Evolutionary conservation across 495 filamentous ascomycete species (phyloP), one percentile per base, ranked within the genome.

Genomic region (Friedmanniomyces endolithicus): DNA sequence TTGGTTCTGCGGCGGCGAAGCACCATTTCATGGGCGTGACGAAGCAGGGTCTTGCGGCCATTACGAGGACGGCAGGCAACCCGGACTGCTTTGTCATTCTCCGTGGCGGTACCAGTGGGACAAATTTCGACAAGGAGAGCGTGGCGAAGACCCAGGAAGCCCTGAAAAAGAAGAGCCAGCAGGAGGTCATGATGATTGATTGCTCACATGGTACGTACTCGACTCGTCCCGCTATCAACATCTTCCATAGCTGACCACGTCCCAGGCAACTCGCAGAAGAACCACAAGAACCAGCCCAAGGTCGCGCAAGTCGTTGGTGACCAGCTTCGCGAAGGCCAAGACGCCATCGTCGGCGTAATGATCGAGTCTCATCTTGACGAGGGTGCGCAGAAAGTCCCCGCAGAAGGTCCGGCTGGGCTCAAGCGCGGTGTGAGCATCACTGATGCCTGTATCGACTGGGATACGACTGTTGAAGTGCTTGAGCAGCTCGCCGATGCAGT

Each of bases 11-110:
- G 1, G 84, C 87, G 29, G 81, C 89, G 56, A 86, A 85, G 62
- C 92, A 98, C 72, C 88, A 94, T 70, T 98, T 98, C 77, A 88
- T 98, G 77, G 90, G 90, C 69, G 94, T 98, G 40, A 98, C 94
- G n/a, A 98, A 97, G 76, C 88, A 95, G 69, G 92, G 92, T 31
- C 75, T 97, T 53, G 92, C 92, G 11, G 88, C 92, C 31, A 98
- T 98, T 63, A 96, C 90, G 34, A 79, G 86, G 62, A 98, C 92
- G 2, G 77, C 73, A 20, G 92, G 92, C 25, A 98, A 98, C 68
- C 85, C 95, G 71, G 87, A 98, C 65, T 90, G 94, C 58, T 98
- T 98, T 64, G 87, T 97, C 11, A 96, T 98, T 64, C 75, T 98
- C 50, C 80, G 92, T 48, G 92, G 92, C 50, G 92, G 92, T 25